Base-by-base conservation (phyloP, 2,329 filamentous ascomycete species). In the Claviceps arundinis region DNA sequence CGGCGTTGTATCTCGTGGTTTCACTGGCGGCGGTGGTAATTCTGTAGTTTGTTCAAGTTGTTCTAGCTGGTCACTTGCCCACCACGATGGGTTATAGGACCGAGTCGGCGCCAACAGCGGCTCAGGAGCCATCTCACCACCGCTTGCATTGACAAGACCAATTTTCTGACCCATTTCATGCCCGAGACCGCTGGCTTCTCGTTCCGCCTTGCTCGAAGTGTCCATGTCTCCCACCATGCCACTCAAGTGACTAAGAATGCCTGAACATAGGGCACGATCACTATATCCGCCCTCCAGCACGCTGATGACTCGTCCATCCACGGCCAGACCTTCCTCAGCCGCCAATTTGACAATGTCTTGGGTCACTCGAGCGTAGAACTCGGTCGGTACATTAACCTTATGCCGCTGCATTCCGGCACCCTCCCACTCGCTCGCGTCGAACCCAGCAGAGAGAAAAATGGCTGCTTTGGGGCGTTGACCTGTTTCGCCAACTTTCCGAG, bases 391-490 rank as follows among this genome's bases (percentile, higher is more conserved):
- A 62, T 95, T 95, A 61, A 95, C 90, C 53, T 87, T 85, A 67
- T 98, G 93, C 47, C 93, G 80, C 68, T 98, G 93, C 93, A 98
- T 98, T 3, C 88, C 89, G 4, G 79, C 74, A 17, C 86, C 83
- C 66, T 98, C 93, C 82, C 87, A 94, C 64, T 98, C 89, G 63
- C 90, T 96, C 3, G 93, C 93, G 68, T 98, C 93, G 58, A 98
- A 98, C 0, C 93, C 94, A 2, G 93, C 90, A 46, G 91, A 97
- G 48, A 98, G 71, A 69, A 98, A 98, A 46, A 98, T 89, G 37
- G 88, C 91, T 2, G 87, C 87, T 61, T 85, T 91, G 4, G 89
- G 85, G 24, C 72, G 71, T 37, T 82, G 76, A 41, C 80, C 77
- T 49, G 76, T 71, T 17, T 73, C 70, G 9, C 72, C 74, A 34